Percentiles rank a stretch among this genome's conserved stretches.
Conservation (phyloP, 768 basidiomycete species). For the Calvatia gigantea region DNA sequence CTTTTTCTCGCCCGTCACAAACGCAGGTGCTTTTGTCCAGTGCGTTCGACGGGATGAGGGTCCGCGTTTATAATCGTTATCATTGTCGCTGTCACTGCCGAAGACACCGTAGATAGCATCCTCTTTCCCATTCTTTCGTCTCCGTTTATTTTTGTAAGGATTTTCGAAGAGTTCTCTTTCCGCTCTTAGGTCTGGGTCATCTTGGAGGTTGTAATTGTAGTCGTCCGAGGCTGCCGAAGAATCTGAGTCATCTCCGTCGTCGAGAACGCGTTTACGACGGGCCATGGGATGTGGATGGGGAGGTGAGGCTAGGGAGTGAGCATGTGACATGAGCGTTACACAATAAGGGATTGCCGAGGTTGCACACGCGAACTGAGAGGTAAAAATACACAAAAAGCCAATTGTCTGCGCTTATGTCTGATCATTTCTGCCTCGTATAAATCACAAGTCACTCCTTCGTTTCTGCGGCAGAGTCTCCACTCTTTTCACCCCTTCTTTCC, state of each 20-base stretch:
- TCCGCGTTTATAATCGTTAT: constrained; percentile 29
- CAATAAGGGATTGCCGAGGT: background rate
- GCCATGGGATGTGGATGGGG: constrained; percentile 45
- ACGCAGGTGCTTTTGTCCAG: constrained; percentile 77
- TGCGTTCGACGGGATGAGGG: constrained; percentile 43
- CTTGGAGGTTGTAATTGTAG: constrained; percentile 40
- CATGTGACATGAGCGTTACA: constrained; percentile 3
- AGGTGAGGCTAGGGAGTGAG: background rate
- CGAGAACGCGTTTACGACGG: constrained; percentile 70
- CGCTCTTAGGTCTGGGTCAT: constrained; percentile 62
- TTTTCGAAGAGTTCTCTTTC: constrained; percentile 76
- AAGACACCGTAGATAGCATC: constrained; percentile 77
- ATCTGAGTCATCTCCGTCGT: constrained; percentile 74
- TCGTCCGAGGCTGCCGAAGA: constrained; percentile 58
- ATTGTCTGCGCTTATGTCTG: background rate
- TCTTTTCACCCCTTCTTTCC: constrained; percentile 4
- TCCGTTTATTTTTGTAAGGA: constrained; percentile 70
- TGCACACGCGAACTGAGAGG: background rate
- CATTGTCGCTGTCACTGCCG: constrained; percentile 68
- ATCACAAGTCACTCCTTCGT: background rate
- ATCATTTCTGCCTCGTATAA: constrained; percentile 3
- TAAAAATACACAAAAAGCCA: constrained; percentile 1
- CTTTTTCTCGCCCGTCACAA: constrained; percentile 57
- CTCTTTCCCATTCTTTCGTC: constrained; percentile 63
- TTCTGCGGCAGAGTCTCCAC: background rate